These are phyloP conservation scores for Fusarium drepaniforme DNA, from an alignment of 2,329 filamentous ascomycete species.

Conservation along the genomic window DNA sequence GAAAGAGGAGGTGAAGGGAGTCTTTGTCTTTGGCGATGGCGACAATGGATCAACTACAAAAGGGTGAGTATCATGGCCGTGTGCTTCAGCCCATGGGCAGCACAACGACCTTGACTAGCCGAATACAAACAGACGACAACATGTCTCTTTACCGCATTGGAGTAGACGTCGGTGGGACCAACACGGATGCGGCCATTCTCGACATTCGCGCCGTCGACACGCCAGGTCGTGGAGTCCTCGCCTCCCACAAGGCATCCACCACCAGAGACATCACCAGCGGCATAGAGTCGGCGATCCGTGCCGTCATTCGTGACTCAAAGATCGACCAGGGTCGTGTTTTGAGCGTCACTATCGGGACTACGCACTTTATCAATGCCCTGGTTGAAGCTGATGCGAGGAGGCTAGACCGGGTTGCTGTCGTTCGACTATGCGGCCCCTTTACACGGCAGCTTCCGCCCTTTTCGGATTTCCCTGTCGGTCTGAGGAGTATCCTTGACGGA, in stretches of 20 bases:
- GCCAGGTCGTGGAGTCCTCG: constrained; percentile 56
- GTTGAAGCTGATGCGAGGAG: constrained; percentile 58
- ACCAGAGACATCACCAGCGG: constrained; percentile 64
- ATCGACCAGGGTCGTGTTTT: constrained; percentile 54
- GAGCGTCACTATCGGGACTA: constrained; percentile 64
- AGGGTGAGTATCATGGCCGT: constrained; percentile 2
- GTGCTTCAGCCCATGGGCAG: neutral
- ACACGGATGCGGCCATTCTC: constrained; percentile 60
- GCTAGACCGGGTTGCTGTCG: constrained; percentile 58
- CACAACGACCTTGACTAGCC: neutral
- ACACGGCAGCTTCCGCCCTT: constrained; percentile 59
- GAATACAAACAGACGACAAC: constrained; percentile 26
- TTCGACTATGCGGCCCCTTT: constrained; percentile 60
- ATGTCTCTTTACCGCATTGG: constrained; percentile 59
- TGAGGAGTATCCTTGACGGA: constrained; percentile 56
- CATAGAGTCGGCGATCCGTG: constrained; percentile 59
- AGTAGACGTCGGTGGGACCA: constrained; percentile 56
- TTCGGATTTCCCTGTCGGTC: constrained; percentile 57
- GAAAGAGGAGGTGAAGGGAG: neutral
- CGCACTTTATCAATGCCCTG: constrained; percentile 63
- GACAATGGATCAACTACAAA: neutral
- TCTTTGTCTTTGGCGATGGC: neutral
- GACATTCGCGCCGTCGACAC: constrained; percentile 52
- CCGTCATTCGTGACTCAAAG: constrained; percentile 53
- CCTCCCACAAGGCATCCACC: constrained; percentile 62